These are phyloP conservation scores for Vitis riparia DNA, from an alignment of 164 flowering plant species.

Conservation along the genomic window DNA sequence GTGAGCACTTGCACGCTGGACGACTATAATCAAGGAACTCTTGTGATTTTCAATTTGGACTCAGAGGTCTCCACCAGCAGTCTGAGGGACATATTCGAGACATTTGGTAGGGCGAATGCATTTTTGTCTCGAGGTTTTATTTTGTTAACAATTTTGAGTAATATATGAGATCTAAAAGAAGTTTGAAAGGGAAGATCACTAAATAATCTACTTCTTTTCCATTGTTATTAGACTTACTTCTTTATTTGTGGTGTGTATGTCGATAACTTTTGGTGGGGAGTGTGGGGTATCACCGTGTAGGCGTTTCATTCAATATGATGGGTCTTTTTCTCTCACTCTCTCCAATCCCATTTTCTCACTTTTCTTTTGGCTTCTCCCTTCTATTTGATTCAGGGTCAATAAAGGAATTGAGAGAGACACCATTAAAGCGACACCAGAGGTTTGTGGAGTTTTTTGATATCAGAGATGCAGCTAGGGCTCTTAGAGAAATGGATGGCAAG, in stretches of 20 bases:
- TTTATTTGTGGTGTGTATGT: too few relatives aligned
- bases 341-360: background rate
- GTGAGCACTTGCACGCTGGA: constrained; percentile 31
- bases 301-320: too few relatives aligned
- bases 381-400: constrained; percentile 46
- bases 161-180: too few relatives aligned
- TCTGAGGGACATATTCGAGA: constrained; percentile 56
- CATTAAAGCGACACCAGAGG: constrained; percentile 59
- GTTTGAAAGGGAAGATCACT: too few relatives aligned
- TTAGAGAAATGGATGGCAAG: constrained; percentile 65
- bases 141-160: background rate
- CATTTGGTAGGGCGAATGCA: constrained; percentile 49
- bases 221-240: too few relatives aligned
- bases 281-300: too few relatives aligned
- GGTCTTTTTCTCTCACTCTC: background rate
- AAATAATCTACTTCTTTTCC: too few relatives aligned
- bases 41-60: constrained; percentile 79
- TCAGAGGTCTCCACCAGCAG: constrained; percentile 35
- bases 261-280: too few relatives aligned
- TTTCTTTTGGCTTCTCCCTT: background rate
- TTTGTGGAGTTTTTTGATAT: constrained; percentile 84
- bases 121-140: constrained; percentile 1
- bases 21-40: constrained; percentile 79
- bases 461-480: constrained; percentile 72
- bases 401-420: constrained; percentile 85